A percentile compares a stretch with the other conserved stretches of the same genome.
These are phyloP conservation scores for Beta vulgaris DNA, from an alignment of 148 eudicot genomes.

Conservation along the genomic window DNA sequence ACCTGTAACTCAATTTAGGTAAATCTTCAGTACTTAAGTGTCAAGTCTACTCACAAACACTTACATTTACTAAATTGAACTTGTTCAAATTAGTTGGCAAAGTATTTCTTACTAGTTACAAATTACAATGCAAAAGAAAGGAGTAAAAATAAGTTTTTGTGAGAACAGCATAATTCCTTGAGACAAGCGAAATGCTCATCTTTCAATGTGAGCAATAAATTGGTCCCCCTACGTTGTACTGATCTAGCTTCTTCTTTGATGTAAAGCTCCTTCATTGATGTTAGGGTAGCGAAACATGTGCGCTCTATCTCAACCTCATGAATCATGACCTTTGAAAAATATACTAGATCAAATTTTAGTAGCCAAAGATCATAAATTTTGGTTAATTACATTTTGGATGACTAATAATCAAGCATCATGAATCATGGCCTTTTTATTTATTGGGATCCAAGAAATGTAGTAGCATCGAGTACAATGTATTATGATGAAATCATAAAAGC, in stretches of 20 bases:
- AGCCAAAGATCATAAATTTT: too few species aligned
- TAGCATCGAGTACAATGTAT: too few species aligned
- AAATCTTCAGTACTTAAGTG: too few species aligned
- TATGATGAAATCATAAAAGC: too few species aligned
- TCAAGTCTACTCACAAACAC: background rate
- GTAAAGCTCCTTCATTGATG: background rate
- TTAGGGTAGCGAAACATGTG: slow-evolving; percentile 41
- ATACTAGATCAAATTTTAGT: background rate
- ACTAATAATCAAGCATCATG: background rate
- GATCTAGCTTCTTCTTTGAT: slow-evolving; percentile 18
- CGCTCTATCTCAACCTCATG: slow-evolving; percentile 15
- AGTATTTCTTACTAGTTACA: background rate
- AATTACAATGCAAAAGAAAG: background rate
- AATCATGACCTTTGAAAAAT: background rate
- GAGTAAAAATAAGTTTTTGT: background rate
- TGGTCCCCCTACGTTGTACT: slow-evolving; percentile 36
- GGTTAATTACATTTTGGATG: too few species aligned
- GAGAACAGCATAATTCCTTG: slow-evolving; percentile 47
- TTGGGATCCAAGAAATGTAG: too few species aligned
- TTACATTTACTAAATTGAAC: background rate
- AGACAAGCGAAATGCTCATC: slow-evolving; percentile 52
- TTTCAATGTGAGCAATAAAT: slow-evolving; percentile 56
- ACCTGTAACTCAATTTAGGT: too few species aligned
- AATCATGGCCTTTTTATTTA: background rate
- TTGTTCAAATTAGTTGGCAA: background rate